Base-by-base conservation (phyloP, 495 filamentous ascomycete species). In the Penicillium antarcticum region DNA sequence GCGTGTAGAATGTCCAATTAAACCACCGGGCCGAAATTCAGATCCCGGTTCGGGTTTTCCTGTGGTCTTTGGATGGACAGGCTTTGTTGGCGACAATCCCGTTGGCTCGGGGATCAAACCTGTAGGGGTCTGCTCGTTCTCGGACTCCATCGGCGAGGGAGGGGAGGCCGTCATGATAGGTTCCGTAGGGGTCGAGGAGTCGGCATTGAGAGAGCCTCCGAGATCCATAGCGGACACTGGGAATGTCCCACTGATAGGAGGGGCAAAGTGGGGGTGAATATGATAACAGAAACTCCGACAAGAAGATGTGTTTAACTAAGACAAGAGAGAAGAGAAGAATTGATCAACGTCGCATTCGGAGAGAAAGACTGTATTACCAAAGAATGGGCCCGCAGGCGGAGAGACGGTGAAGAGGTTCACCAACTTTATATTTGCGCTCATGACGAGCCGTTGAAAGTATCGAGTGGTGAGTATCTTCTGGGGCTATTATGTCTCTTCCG, bases 181-280 rank as follows among this genome's bases (percentile, higher is more conserved):
- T 9, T 63, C 56, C 24, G 53, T 29, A 12, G 44, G 52, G 37
- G 58, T 62, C 7, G 42, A 38, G 24, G 60, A 48, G 21, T 16
- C 48, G 26, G 31, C 21, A 46, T 61, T 51, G 46, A 23, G 76
- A 32, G 73, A 78, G 7, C 56, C 57, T 53, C 51, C 53, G 37
- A 50, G 23, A 40, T 62, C 61, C 63, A 67, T 69, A 41, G 23
- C 14, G 18, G 42, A 44, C 37, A 31, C 38, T 53, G 34, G 37
- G 29, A 29, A 29, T 29, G 26, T 33, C 43, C 23, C 87, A 56
- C 84, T 85, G 35, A 87, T 60, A 9, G 85, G 87, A 11, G 85
- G 83, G 83, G 82, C 46, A 83, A 76, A 41, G 86, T 44, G 45
- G 43, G 43, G 47, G 53, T 35, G 41, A 49, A 32, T 19, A 9